Evolutionary conservation across 1,284 basidiomycete genomes (phyloP).

Genomic region (Pterulicium gracile): DNA sequence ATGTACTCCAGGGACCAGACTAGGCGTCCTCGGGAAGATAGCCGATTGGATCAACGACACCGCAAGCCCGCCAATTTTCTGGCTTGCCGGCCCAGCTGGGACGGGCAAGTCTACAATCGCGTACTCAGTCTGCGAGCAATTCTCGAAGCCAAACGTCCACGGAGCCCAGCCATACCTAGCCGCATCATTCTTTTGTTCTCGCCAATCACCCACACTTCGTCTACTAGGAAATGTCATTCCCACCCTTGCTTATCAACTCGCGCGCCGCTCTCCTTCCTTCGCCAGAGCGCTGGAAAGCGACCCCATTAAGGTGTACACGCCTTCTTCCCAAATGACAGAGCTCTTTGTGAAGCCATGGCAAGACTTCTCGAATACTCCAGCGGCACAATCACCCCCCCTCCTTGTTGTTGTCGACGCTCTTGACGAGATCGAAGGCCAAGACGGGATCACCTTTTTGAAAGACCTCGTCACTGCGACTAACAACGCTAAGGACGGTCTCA

Average conservation of each 20-base stretch:
- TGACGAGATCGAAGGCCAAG: neutral
- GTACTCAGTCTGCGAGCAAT: neutral
- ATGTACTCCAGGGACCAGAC: neutral
- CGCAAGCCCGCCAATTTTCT: neutral
- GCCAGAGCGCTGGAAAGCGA: neutral
- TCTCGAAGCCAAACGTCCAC: too few species aligned
- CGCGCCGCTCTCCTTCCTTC: neutral
- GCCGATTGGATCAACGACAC: neutral
- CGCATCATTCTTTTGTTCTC: neutral
- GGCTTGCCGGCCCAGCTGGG: neutral
- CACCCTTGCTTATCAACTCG: neutral
- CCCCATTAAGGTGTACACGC: neutral
- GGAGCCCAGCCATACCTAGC: neutral
- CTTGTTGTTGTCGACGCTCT: slow-evolving; percentile 2
- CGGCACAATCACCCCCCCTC: neutral
- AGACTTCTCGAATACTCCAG: neutral
- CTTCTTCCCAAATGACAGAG: neutral
- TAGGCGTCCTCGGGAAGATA: neutral
- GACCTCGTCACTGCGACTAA: neutral
- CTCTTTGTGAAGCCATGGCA: neutral
- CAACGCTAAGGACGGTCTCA: neutral
- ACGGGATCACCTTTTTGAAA: neutral
- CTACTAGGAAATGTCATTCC: neutral
- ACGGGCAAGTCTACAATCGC: neutral
- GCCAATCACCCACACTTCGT: neutral